Percentiles rank a stretch among this genome's conserved stretches.
These are phyloP conservation scores for Plectranthus barbatus DNA, from an alignment of 257 asterid genomes.

Conservation along the genomic window DNA sequence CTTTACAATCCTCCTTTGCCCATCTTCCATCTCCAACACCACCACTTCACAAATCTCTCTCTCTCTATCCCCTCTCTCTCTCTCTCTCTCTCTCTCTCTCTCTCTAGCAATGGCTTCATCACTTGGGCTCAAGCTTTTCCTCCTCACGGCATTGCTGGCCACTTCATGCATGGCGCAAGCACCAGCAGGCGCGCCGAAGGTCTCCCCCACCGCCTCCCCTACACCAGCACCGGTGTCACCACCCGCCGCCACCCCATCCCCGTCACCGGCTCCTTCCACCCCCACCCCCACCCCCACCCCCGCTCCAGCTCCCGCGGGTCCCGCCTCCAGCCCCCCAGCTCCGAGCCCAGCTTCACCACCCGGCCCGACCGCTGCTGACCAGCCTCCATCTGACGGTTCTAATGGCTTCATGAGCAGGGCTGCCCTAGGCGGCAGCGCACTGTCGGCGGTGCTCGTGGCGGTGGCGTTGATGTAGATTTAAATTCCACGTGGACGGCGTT, in stretches of 20 bases:
- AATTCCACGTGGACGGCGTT: slow-evolving; percentile 21
- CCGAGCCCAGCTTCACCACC: slow-evolving; percentile 18
- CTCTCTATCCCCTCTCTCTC: neutral
- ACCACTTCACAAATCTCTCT: neutral
- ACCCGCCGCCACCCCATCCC: slow-evolving; percentile 30
- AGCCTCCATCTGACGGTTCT: slow-evolving; percentile 28
- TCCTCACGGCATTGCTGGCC: slow-evolving; percentile 40
- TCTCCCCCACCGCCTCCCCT: slow-evolving; percentile 53
- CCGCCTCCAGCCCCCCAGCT: neutral
- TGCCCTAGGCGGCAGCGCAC: slow-evolving; percentile 46
- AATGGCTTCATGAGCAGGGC: slow-evolving; percentile 37
- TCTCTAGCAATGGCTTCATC: slow-evolving; percentile 34
- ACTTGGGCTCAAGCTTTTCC: slow-evolving; percentile 25
- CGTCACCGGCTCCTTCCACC: slow-evolving; percentile 10
- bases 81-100: neutral
- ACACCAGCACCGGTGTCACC: slow-evolving; percentile 35
- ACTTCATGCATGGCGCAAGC: slow-evolving; percentile 58
- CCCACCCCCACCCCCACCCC: slow-evolving; percentile 20
- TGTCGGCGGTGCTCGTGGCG: slow-evolving; percentile 46
- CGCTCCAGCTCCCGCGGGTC: slow-evolving; percentile 24
- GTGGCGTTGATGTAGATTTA: slow-evolving; percentile 53
- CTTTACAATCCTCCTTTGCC: slow-evolving; percentile 8
- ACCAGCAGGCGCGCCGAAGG: slow-evolving; percentile 43
- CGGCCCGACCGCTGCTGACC: slow-evolving; percentile 19
- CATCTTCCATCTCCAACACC: neutral